These are phyloP conservation scores for Apiosordaria backusii DNA, from an alignment of 495 filamentous ascomycete species.

Conservation along the genomic window DNA sequence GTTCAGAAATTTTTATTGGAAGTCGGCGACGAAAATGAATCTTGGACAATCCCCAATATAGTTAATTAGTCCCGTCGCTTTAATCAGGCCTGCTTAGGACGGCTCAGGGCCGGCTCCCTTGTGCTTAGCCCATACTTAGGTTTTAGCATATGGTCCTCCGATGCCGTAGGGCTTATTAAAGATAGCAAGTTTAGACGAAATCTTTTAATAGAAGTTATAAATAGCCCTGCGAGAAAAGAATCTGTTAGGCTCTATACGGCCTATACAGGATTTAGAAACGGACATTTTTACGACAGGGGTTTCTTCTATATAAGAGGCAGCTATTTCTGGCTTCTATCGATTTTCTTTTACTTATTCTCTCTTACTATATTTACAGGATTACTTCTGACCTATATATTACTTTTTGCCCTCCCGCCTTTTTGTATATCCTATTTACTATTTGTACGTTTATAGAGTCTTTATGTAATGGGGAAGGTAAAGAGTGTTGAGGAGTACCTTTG, in stretches of 20 bases:
- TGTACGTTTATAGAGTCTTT: neutral
- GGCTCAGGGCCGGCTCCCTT: neutral
- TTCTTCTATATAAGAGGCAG: slow-evolving; percentile 3
- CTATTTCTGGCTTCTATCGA: slow-evolving; percentile 5
- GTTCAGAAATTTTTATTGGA: too few relatives aligned
- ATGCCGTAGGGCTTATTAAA: neutral
- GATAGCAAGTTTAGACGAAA: slow-evolving; percentile 4
- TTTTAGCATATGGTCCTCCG: slow-evolving; percentile 1
- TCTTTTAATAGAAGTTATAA: neutral
- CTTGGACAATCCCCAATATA: neutral
- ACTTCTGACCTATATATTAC: neutral
- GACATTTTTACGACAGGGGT: neutral
- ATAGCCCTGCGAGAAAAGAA: neutral
- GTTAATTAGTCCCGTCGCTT: neutral
- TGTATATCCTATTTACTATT: neutral
- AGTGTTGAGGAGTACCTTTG: slow-evolving; percentile 1
- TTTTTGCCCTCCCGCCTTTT: neutral
- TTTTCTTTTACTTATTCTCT: neutral
- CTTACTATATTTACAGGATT: neutral
- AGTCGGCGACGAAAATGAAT: slow-evolving; percentile 3
- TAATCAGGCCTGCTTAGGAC: slow-evolving; percentile 4
- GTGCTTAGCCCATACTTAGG: neutral
- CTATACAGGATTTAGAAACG: neutral
- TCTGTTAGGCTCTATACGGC: slow-evolving; percentile 5
- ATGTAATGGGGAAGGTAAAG: neutral